Evolutionary conservation across 768 basidiomycete genomes (phyloP).

Genomic region (Rhodotorula toruloides): DNA sequence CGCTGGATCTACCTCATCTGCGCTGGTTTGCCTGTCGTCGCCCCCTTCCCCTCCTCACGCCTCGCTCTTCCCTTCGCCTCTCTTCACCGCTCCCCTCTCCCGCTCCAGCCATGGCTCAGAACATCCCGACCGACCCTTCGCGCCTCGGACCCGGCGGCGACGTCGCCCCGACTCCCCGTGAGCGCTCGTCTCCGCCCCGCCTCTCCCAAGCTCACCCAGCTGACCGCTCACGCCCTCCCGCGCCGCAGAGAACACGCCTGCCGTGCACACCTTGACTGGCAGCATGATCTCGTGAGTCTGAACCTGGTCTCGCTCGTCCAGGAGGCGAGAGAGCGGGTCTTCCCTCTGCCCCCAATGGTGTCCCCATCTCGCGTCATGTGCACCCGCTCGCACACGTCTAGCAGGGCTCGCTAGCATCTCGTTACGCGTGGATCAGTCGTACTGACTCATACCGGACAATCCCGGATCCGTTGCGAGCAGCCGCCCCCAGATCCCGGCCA

Average conservation of each 20-base stretch:
- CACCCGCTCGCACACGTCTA: neutral
- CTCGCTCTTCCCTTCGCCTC: neutral
- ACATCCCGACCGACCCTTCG: conserved; percentile 23
- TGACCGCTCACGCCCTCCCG: neutral
- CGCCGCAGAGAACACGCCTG: conserved; percentile 32
- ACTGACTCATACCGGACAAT: neutral
- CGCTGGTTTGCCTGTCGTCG: no score
- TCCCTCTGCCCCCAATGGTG: neutral
- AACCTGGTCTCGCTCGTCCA: no score
- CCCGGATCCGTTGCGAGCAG: neutral
- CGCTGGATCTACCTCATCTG: no score
- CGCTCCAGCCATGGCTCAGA: conserved; percentile 21
- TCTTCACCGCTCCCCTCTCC: neutral
- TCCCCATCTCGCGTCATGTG: conserved; percentile 3
- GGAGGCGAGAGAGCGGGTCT: no score
- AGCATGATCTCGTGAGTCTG: conserved; percentile 31
- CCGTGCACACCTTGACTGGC: conserved; percentile 35
- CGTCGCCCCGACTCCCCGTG: conserved; percentile 27
- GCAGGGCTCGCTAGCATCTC: no score
- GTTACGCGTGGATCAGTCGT: neutral
- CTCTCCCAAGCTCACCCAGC: neutral
- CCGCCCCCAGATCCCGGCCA: conserved; percentile 42
- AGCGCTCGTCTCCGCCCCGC: no score
- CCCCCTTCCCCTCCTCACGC: neutral
- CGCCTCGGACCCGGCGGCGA: conserved; percentile 32